Base-by-base conservation (phyloP, 2,329 filamentous ascomycete species). In the Pseudocercospora fuligena region DNA sequence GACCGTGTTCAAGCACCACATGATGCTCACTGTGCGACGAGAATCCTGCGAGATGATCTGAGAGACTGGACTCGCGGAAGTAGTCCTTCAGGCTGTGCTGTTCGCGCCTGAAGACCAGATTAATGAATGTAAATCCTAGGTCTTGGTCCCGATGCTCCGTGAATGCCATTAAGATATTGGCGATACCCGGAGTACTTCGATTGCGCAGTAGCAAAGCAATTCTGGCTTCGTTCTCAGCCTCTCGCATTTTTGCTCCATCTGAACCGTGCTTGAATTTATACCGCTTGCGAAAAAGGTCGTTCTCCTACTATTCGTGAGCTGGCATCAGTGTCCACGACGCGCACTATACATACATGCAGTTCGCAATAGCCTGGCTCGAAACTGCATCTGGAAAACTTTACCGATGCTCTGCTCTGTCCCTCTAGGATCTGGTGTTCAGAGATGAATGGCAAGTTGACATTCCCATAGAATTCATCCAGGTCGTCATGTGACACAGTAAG, bases 71-170 rank as follows among this genome's bases (percentile, higher is more conserved):
- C 11, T 64, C 61, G 2, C 57, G 54, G 9, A 64, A 49, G 25
- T 59, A 64, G 23, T 64, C 61, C 40, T 64, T 56, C 8, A 64
- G 61, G 47, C 46, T 64, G n/a, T 59, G 40, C 16, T 58, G 27
- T 40, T 64, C 54, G 6, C 54, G 36, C 23, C 40, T 64, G 40
- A 64, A 64, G n/a, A 64, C 25, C 23, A 64, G 46, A 16, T 56
- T 64, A 4, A 64, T 21, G 25, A 49, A 59, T 3, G 29, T 57
- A 21, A 60, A 60, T n/a, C 23, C 57, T 23, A 33, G 19, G n/a
- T 64, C 54, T 16, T 51, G 29, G 6, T 47, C 14, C 11, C 25
- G 51, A 23, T 64, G 40, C 53, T 64, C 54, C 19, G 9, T 36
- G 19, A 64, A 64, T 23, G 53, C 54, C 23, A 64, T 25, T 5